These are phyloP conservation scores for Amphichorda felina DNA, from an alignment of 2,329 filamentous ascomycete species.

Conservation along the genomic window DNA sequence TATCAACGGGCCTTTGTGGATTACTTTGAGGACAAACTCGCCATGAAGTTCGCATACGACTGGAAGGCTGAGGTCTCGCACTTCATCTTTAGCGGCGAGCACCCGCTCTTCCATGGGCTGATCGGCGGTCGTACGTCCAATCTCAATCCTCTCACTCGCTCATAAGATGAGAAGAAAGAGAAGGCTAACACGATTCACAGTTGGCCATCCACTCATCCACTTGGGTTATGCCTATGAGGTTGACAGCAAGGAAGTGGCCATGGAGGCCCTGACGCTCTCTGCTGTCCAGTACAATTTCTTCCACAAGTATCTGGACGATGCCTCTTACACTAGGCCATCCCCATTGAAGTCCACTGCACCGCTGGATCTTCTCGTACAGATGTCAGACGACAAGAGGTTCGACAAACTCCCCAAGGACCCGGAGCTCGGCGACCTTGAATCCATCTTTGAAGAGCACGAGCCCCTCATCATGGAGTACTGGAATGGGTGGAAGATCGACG, in stretches of 20 bases:
- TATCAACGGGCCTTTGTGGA: slow-evolving; percentile 90
- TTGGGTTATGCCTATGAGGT: slow-evolving; percentile 90
- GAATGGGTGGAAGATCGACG: slow-evolving; percentile 68
- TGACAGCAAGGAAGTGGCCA: slow-evolving; percentile 70
- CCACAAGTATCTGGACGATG: slow-evolving; percentile 60
- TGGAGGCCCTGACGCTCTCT: slow-evolving; percentile 71
- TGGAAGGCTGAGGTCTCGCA: slow-evolving; percentile 70
- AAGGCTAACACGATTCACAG: slow-evolving; percentile 27
- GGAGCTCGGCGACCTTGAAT: slow-evolving; percentile 50
- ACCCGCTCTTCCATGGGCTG: slow-evolving; percentile 71
- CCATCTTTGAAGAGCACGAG: slow-evolving; percentile 58
- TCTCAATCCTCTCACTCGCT: neutral
- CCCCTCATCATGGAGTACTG: slow-evolving; percentile 71
- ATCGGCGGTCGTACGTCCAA: slow-evolving; percentile 59
- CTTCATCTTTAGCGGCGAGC: slow-evolving; percentile 62
- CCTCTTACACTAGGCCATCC: slow-evolving; percentile 55
- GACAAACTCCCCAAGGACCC: slow-evolving; percentile 51
- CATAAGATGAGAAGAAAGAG: too few species aligned
- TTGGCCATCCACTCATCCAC: slow-evolving; percentile 88
- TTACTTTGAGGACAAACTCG: slow-evolving; percentile 89
- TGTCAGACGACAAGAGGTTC: slow-evolving; percentile 59
- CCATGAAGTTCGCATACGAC: slow-evolving; percentile 60
- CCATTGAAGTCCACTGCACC: slow-evolving; percentile 49
- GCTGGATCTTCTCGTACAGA: slow-evolving; percentile 57
- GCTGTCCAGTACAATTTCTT: slow-evolving; percentile 45